Evolutionary conservation across 345 rosid genomes (phyloP), one percentile per base, ranked within the genome.

Genomic region (Melaleuca quinquenervia): DNA sequence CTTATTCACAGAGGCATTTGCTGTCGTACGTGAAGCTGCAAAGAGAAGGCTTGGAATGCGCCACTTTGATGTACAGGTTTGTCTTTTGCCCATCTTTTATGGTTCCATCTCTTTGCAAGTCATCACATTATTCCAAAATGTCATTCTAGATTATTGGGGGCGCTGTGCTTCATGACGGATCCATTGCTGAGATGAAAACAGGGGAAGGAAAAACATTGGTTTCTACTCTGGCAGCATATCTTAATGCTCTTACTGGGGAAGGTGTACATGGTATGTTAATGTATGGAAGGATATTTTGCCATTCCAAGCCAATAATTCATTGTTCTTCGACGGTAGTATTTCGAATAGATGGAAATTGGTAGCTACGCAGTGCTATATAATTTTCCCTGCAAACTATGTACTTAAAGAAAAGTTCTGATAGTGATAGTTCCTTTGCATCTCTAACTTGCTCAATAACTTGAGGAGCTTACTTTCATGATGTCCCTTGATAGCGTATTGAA

Each of bases 11-110:
- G 99, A 95, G 92, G 98, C 96, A 13, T 95, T 95, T 93, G 94
- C 98, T 8, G 98, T 95, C 87, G 99, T 95, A 87, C 99, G 99
- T 60, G 98, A 95, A 92, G 98, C 99, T 88, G 98, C 98, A 74
- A 95, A 87, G 87, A 94, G 99, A 93, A 96, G 95, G 86, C 98
- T 96, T 91, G 98, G 98, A 58, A 96, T 96, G 99, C 98, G 99
- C 87, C 99, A 96, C 92, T 96, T 96, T 93, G 98, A 96, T 75
- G 99, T 96, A 90, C 99, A 95, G 99, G 99, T 95, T 87, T 83
- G 64, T 55, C 62, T 82, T 76, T 62, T 44, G 85, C 44, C 44
- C 50, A 64, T 15, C 56, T 52, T 50, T 24, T 52, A 6, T 7
- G 53, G 51, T 49, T 64, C n/a, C 70, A 9, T 84, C 24, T 22